These are phyloP conservation scores for Fraxinus xanthoxyloides DNA, from an alignment of 305 asterid species.

Conservation along the genomic window DNA sequence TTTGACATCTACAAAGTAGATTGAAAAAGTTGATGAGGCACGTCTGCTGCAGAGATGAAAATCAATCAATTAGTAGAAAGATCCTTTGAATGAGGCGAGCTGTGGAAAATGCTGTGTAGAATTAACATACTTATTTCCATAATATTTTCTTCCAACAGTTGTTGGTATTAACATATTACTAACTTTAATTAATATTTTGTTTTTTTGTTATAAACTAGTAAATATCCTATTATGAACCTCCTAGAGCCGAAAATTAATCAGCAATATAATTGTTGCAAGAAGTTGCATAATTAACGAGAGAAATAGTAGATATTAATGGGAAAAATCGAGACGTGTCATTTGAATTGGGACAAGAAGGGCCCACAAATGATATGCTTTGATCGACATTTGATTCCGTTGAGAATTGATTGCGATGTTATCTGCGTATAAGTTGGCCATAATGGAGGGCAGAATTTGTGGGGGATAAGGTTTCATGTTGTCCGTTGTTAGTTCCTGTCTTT, in stretches of 20 bases:
- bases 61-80: too few species aligned
- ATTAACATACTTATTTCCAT: too few species aligned
- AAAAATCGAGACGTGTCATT: not conserved
- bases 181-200: too few species aligned
- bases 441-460: slow-evolving; percentile 21
- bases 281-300: not conserved
- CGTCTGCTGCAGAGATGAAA: not conserved
- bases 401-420: slow-evolving; percentile 24
- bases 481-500: slow-evolving; percentile 35
- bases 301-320: not conserved
- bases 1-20: not conserved
- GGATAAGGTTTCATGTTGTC: slow-evolving; percentile 32
- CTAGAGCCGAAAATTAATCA: not conserved
- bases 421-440: slow-evolving; percentile 41
- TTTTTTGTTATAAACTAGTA: not conserved
- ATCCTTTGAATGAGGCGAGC: not conserved
- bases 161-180: too few species aligned
- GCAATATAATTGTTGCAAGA: not conserved
- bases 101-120: not conserved
- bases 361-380: slow-evolving; percentile 53
- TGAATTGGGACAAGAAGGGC: slow-evolving; percentile 26
- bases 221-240: not conserved
- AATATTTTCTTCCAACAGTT: not conserved
- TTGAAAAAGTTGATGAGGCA: not conserved
- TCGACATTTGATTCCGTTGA: slow-evolving; percentile 49